phyloP scores from a whole-genome alignment of 83 land plant genomes.

The Diphasiastrum complanatum region DNA sequence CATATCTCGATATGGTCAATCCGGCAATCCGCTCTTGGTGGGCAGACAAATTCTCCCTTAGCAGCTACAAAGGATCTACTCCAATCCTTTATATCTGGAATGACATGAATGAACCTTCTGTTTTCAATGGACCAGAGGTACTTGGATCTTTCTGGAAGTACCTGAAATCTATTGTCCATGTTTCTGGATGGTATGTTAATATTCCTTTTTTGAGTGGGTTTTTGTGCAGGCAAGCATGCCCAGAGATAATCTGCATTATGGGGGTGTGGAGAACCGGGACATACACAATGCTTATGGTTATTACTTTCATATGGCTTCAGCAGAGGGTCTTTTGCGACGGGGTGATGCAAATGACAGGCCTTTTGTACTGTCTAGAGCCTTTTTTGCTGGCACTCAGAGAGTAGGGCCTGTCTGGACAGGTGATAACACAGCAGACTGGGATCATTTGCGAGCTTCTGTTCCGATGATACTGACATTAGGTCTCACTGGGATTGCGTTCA shows the following conservation, averaged over 20 bases:
- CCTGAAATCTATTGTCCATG: too few species aligned
- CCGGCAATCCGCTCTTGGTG: constrained; percentile 95
- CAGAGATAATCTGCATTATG: constrained; percentile 74
- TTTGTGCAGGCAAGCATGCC: constrained; percentile 78
- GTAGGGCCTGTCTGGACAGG: constrained; percentile 98
- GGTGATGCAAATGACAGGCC: constrained; percentile 85
- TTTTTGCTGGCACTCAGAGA: constrained; percentile 92
- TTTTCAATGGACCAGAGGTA: constrained; percentile 99
- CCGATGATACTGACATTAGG: constrained; percentile 93
- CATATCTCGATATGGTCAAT: constrained; percentile 77
- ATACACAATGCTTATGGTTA: constrained; percentile 95
- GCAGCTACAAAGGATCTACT: constrained; percentile 86
- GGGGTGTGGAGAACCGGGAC: constrained; percentile 80
- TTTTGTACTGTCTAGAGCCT: constrained; percentile 87
- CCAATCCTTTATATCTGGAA: constrained; percentile 92
- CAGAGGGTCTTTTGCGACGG: constrained; percentile 69
- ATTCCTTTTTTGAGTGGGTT: background rate
- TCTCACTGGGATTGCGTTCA: constrained; percentile 80
- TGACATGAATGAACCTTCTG: constrained; percentile 99
- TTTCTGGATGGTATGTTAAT: too few species aligned
- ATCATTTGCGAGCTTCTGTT: constrained; percentile 78
- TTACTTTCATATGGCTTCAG: constrained; percentile 88
- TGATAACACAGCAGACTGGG: constrained; percentile 97
- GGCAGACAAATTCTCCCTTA: constrained; percentile 71
- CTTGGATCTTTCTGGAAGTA: constrained; percentile 16